These are phyloP conservation scores for Rhododendron kiyosumense DNA, from an alignment of 148 eudicot genomes.

Conservation along the genomic window DNA sequence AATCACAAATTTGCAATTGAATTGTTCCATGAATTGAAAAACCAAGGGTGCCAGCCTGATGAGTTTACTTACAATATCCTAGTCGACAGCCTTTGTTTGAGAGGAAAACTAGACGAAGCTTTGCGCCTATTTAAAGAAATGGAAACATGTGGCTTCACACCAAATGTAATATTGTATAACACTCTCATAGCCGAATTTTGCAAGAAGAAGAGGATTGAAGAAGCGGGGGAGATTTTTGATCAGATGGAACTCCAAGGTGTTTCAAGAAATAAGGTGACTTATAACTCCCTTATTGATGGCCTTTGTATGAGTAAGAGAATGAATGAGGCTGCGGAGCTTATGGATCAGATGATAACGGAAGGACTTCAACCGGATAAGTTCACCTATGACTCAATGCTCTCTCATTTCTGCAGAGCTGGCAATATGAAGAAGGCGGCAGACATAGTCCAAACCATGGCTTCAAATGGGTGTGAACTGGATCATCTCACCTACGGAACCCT, in stretches of 20 bases:
- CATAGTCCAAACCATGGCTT: conserved; percentile 82
- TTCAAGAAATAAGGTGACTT: conserved; percentile 68
- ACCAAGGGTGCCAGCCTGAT: conserved; percentile 81
- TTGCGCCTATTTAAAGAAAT: conserved; percentile 68
- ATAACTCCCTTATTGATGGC: conserved; percentile 84
- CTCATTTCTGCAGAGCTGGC: conserved; percentile 79
- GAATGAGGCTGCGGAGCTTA: conserved; percentile 75
- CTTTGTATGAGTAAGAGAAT: conserved; percentile 61
- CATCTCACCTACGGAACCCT: conserved; percentile 83
- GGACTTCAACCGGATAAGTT: conserved; percentile 86
- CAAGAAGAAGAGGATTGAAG: conserved; percentile 73
- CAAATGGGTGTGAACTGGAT: conserved; percentile 94
- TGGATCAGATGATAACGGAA: conserved; percentile 96
- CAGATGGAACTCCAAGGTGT: conserved; percentile 91
- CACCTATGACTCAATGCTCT: conserved; percentile 74
- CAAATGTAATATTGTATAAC: conserved; percentile 73
- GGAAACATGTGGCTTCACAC: conserved; percentile 82
- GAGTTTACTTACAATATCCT: conserved; percentile 88
- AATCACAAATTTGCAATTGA: conserved; percentile 61
- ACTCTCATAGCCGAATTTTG: conserved; percentile 80
- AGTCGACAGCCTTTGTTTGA: conserved; percentile 68
- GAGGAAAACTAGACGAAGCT: conserved; percentile 66
- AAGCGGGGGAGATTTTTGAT: conserved; percentile 90
- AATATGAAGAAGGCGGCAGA: conserved; percentile 86
- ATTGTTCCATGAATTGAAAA: conserved; percentile 70